Base-by-base conservation (phyloP, 805 yeast genomes). In the Candida cerambycidarum region DNA sequence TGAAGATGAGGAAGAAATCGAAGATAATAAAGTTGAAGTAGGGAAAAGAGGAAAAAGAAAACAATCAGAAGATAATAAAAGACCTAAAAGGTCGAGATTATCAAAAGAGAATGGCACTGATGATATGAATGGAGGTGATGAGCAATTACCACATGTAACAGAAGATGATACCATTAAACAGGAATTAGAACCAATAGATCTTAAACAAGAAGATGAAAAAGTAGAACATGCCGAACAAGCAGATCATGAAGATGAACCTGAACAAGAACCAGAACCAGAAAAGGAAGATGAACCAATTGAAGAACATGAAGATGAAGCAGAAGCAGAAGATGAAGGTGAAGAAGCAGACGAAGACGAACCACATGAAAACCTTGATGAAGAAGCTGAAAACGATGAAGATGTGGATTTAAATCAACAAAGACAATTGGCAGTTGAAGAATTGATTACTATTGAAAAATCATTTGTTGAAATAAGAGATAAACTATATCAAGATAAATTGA, bases 381-480 rank as follows among this genome's bases (percentile, higher is more conserved):
- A 48, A 5, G 53, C 47, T 46, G 50, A 46, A 1, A 52, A 47
- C 5, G 43, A 39, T 18, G 53, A 55, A 5, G 56, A 47, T 19
- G 52, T 53, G 2, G 58, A 58, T 33, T 43, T 67, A 38, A 70
- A 67, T 44, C 70, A 68, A 43, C 71, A 68, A 46, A 50, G 93
- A 11, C 71, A 76, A 43, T 72, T 75, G 18, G 96, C 96, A 2
- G 69, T 92, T 40, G 76, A 78, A 39, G 84, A 79, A 40, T 77
- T 93, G 40, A 83, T 89, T 2, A 79, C 77, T 17, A 89, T 93
- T 44, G 99, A 93, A 59, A 71, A 83, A 32, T 85, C 84, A 42
- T 93, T 90, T 71, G 97, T 98, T 5, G 73, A 78, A 47, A 71
- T 92, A 43, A 79, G 97, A 49, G 97, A 93, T 61, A 76, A 78